Base-by-base conservation (phyloP, 164 flowering plant genomes). In the Umbellularia californica region DNA sequence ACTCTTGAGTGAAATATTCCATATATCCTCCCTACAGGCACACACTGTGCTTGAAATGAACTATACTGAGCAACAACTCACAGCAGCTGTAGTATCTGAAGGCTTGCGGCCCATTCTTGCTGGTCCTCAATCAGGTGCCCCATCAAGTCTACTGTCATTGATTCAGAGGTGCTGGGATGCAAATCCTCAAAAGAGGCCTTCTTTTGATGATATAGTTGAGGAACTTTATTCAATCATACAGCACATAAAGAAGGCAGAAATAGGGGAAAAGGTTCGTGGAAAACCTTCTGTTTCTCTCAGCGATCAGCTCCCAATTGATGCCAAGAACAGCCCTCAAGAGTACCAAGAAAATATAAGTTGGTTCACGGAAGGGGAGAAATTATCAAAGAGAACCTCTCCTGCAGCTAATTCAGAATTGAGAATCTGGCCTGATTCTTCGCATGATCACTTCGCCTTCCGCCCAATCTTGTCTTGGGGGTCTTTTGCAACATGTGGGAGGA, bases 31-130 rank as follows among this genome's bases (percentile, higher is more conserved):
- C 67, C 74, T 76, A 69, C 88, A 92, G 99, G 99, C 99, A 65
- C 99, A 95, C 81, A 95, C 99, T 28, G 98, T 95, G 62, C 86
- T 93, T 68, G 99, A 95, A 87, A 95, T 95, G 98, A 93, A 83
- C 80, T 92, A 95, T 75, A 90, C 96, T 63, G 98, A 93, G 82
- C 99, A 95, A 85, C 89, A 89, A 85, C 99, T 95, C 66, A 92
- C 98, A 70, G 90, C 93, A 64, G 96, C 98, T 71, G 89, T 95
- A 64, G 96, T 88, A 27, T 89, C 96, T 75, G 90, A 86, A 78
- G 90, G 89, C 74, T 75, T 95, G 80, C 86, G 98, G 50, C 98
- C 99, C 41, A 87, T 72, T 84, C 90, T 92, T 72, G 88, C 93
- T 65, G 82, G 86, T 81, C 72, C 75, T 15, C 86, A 83, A 58